These are phyloP conservation scores for Rhododendron simsii DNA, from an alignment of 148 eudicot genomes.

Conservation along the genomic window DNA sequence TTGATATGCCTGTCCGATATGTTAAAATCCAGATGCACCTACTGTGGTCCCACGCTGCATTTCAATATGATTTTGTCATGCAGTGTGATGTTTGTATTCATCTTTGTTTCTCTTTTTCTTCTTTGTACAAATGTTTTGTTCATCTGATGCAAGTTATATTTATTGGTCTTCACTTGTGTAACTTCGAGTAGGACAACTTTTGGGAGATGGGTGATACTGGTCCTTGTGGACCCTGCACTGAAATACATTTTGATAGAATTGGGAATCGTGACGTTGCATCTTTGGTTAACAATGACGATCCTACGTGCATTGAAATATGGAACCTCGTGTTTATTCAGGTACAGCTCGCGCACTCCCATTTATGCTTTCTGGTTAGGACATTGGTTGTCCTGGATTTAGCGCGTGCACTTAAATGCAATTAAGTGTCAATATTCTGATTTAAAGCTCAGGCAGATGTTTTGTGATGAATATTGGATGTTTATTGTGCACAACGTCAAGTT, in stretches of 20 bases:
- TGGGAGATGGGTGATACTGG: slow-evolving; percentile 99
- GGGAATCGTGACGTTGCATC: slow-evolving; percentile 92
- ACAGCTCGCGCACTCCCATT: not conserved
- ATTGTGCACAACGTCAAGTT: not conserved
- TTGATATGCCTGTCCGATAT: not conserved
- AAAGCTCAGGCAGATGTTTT: slow-evolving; percentile 5
- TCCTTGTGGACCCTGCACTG: slow-evolving; percentile 99
- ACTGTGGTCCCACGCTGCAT: not conserved
- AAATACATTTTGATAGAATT: slow-evolving; percentile 90
- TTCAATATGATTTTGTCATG: not conserved
- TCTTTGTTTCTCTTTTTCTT: not conserved
- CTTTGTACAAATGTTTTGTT: not conserved
- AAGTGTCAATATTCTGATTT: not conserved
- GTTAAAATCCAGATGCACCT: not conserved
- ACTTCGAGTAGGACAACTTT: slow-evolving; percentile 69
- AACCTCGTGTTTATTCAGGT: slow-evolving; percentile 99
- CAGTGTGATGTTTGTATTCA: not conserved
- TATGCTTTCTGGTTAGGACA: not conserved
- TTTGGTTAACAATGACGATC: slow-evolving; percentile 91
- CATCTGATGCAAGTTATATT: not conserved
- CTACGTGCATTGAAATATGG: slow-evolving; percentile 97
- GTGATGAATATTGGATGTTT: not conserved
- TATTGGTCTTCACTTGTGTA: not conserved
- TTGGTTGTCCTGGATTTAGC: not conserved
- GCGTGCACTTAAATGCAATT: not conserved